Evolutionary conservation across 805 yeast species (phyloP).

Genomic region (Yamadazyma tumulicola): DNA sequence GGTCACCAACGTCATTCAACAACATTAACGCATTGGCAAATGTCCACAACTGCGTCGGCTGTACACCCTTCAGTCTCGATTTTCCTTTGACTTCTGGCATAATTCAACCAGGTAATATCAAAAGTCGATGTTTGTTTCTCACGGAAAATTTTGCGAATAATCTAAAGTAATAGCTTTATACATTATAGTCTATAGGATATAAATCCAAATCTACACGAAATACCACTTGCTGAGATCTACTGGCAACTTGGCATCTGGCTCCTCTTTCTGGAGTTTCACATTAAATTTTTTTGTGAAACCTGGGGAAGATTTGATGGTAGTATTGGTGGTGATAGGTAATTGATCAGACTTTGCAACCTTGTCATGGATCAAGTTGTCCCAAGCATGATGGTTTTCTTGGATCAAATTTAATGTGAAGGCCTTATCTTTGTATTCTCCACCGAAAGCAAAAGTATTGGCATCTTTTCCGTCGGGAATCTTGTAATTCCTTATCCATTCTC

Average conservation of each 20-base stretch:
- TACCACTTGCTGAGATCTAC: slow-evolving; percentile 5
- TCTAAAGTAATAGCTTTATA: too few relatives aligned
- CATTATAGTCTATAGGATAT: too few relatives aligned
- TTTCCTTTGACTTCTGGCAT: slow-evolving; percentile 7
- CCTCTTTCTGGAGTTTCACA: background rate
- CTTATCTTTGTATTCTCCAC: slow-evolving; percentile 87
- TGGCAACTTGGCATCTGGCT: slow-evolving; percentile 6
- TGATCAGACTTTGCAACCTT: slow-evolving; percentile 30
- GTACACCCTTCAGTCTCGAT: slow-evolving; percentile 15
- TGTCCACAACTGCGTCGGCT: slow-evolving; percentile 38
- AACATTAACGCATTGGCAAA: slow-evolving; percentile 36
- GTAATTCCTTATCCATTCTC: slow-evolving; percentile 98
- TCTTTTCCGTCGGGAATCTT: slow-evolving; percentile 98
- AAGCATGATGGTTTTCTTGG: slow-evolving; percentile 77
- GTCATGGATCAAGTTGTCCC: slow-evolving; percentile 74
- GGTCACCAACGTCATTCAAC: slow-evolving; percentile 26
- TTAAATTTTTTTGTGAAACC: slow-evolving; percentile 20
- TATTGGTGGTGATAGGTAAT: slow-evolving; percentile 35
- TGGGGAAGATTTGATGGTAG: slow-evolving; percentile 30
- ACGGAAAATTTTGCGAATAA: too few relatives aligned
- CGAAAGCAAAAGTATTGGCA: slow-evolving; percentile 93
- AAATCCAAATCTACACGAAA: slow-evolving; percentile 1
- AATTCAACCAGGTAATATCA: too few relatives aligned
- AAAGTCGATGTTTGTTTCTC: slow-evolving; percentile 2
- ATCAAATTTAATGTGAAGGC: slow-evolving; percentile 82